These are phyloP conservation scores for Solanum sitiens DNA, from an alignment of 257 asterid species.

Conservation along the genomic window DNA sequence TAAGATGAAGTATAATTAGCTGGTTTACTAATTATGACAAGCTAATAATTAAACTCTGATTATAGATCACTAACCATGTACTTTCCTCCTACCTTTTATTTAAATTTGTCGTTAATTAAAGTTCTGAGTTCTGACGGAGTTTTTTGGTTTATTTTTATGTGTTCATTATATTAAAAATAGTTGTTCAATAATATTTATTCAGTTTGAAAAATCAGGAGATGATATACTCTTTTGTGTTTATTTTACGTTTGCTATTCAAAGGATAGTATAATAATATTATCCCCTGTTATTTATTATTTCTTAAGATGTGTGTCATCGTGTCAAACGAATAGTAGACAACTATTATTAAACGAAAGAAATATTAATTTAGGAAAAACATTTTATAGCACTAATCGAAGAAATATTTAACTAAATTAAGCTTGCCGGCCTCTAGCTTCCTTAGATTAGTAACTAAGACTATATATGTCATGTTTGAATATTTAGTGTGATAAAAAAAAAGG, in stretches of 20 bases:
- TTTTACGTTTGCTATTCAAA: too few relatives aligned
- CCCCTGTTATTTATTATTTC: too few relatives aligned
- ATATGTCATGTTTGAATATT: background rate
- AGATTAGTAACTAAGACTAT: background rate
- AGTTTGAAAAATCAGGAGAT: too few relatives aligned
- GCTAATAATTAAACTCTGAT: background rate
- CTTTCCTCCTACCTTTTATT: background rate
- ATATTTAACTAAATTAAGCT: background rate
- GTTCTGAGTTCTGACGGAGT: background rate
- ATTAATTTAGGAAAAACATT: background rate
- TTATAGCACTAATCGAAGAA: background rate
- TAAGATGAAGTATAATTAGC: background rate
- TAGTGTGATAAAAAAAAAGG: background rate
- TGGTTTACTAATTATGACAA: background rate
- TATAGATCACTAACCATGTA: background rate
- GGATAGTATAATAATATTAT: too few relatives aligned
- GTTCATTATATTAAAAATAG: too few relatives aligned
- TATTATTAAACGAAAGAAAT: background rate
- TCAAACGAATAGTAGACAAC: too few relatives aligned
- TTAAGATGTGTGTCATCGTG: too few relatives aligned
- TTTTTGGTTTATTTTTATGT: too few relatives aligned
- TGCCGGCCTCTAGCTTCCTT: background rate
- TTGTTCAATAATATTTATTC: fast-evolving
- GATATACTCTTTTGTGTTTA: too few relatives aligned
- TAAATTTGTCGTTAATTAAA: background rate